These are phyloP conservation scores for Ganoderma lingzhi DNA, from an alignment of 1,284 basidiomycete species.

Conservation along the genomic window DNA sequence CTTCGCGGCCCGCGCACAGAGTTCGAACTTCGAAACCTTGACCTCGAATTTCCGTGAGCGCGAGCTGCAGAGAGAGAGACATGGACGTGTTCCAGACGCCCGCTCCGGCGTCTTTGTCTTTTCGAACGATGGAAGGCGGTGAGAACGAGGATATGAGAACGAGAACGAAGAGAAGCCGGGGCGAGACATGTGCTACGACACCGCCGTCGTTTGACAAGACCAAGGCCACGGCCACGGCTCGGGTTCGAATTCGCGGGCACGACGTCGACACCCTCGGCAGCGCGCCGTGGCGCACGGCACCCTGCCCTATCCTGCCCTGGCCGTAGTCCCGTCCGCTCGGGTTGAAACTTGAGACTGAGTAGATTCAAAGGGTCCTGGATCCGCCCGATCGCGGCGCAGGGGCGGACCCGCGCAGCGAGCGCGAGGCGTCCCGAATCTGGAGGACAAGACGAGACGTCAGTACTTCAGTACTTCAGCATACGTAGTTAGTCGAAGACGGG, in stretches of 20 bases:
- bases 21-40: not conserved
- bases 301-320: not conserved
- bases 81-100: slow-evolving; percentile 4
- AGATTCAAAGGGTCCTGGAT: not conserved
- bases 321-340: not conserved
- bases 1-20: not conserved
- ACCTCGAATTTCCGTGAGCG: not conserved
- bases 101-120: slow-evolving; percentile 3
- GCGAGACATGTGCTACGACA: slow-evolving; percentile 25
- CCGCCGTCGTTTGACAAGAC: slow-evolving; percentile 17
- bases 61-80: slow-evolving; percentile 4
- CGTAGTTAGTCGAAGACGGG: not conserved
- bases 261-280: not conserved
- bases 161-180: slow-evolving; percentile 21
- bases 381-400: not conserved
- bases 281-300: not conserved
- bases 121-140: slow-evolving; percentile 16
- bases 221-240: not conserved
- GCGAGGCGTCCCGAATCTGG: not conserved
- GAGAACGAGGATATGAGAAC: slow-evolving; percentile 7
- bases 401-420: slow-evolving; percentile 3
- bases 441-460: not conserved
- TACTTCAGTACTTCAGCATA: too few relatives aligned
- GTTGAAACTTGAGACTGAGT: not conserved
- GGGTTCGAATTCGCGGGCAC: slow-evolving; percentile 9